Conservation (phyloP, 352 stramenopile genomes). For the Phytophthora hybrid region DNA sequence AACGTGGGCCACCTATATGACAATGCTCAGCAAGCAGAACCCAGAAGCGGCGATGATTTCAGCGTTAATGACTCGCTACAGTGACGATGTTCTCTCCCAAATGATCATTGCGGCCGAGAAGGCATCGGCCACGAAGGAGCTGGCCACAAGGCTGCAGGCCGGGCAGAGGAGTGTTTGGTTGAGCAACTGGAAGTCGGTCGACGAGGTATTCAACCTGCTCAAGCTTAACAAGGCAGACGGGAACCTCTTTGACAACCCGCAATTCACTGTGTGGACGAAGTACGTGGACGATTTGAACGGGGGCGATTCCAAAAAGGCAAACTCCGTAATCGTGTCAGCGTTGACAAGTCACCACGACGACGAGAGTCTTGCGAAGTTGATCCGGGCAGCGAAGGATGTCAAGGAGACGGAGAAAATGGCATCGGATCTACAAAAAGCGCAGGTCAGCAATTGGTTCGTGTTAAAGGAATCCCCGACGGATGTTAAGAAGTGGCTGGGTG, state of each 20-base stretch:
- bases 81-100: background rate
- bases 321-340: background rate
- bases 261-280: background rate
- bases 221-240: background rate
- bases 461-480: background rate
- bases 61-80: constrained; percentile 2
- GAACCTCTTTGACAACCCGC: background rate
- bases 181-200: background rate
- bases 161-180: background rate
- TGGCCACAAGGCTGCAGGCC: background rate
- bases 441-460: constrained; percentile 14
- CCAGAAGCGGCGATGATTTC: background rate
- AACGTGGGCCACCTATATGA: constrained; percentile 7
- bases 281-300: background rate
- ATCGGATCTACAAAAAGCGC: constrained; percentile 6
- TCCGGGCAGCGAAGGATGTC: background rate
- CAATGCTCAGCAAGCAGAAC: background rate
- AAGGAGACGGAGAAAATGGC: constrained; percentile 1
- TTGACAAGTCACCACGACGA: background rate
- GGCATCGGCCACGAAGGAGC: background rate
- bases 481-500: background rate
- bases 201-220: background rate
- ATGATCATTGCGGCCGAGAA: constrained; percentile 2
- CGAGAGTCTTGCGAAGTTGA: background rate
- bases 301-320: too few species aligned